Evolutionary conservation across 805 yeast genomes (phyloP).

Genomic region (Wickerhamiella domercqiae): DNA sequence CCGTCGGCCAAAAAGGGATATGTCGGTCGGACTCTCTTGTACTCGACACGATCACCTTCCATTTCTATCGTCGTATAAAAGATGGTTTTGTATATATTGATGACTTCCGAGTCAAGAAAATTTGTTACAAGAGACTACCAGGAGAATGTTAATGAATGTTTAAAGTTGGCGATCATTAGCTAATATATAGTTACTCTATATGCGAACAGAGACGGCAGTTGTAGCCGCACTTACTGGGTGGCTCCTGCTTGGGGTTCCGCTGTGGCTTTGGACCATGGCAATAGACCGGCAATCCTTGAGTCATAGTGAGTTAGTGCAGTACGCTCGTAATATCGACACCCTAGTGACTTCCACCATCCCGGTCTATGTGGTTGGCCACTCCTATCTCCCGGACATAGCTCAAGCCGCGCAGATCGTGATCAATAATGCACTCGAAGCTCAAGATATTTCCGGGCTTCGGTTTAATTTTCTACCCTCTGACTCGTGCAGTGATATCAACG

Average conservation of each 20-base stretch:
- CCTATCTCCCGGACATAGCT: constrained; percentile 52
- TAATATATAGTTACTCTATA: no score
- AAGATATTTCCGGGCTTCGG: constrained; percentile 18
- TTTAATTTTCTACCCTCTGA: constrained; percentile 15
- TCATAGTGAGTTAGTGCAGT: constrained; percentile 26
- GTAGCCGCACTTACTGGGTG: no score
- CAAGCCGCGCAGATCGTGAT: constrained; percentile 38
- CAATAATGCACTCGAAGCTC: constrained; percentile 26
- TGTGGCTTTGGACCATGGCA: constrained; percentile 45
- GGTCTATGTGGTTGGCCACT: constrained; percentile 27
- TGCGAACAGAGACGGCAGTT: no score
- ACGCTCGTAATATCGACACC: constrained; percentile 20
- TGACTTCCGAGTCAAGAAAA: no score
- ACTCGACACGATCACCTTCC: constrained; percentile 68
- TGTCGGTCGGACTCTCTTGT: constrained; percentile 54
- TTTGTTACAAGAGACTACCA: no score
- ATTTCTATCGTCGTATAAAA: constrained; percentile 39
- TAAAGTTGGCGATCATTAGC: no score
- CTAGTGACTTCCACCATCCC: constrained; percentile 18
- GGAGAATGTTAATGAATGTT: no score
- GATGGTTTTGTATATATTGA: no score
- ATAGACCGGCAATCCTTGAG: constrained; percentile 52
- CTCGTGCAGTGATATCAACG: constrained; percentile 17
- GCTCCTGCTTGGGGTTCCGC: constrained; percentile 29
- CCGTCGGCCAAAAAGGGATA: constrained; percentile 25